phyloP scores from a whole-genome alignment of 352 stramenopile genomes.

The Globisporangium nodosum region DNA sequence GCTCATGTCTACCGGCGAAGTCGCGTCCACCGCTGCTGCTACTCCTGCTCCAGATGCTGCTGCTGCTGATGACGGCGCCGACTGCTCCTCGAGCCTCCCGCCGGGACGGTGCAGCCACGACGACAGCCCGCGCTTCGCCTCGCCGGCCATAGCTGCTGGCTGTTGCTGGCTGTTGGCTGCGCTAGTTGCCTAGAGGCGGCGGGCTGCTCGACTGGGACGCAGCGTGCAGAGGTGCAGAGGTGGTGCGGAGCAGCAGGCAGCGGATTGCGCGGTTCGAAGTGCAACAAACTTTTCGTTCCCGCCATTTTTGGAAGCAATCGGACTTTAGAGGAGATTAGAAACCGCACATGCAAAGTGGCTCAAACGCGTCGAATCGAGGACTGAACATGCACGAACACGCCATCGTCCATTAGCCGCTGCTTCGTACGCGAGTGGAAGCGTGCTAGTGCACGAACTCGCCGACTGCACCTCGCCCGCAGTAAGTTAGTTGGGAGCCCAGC shows the following conservation, averaged over 20 bases:
- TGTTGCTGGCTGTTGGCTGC: not conserved
- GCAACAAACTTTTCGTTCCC: not conserved
- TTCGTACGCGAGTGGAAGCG: not conserved
- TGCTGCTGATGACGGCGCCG: not conserved
- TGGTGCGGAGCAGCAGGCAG: too few relatives aligned
- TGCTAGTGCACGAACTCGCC: not conserved
- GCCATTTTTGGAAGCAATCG: not conserved
- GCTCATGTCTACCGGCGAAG: conserved; percentile 36
- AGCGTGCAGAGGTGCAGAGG: too few relatives aligned
- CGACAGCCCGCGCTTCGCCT: conserved; percentile 22
- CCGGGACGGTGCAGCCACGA: conserved; percentile 26
- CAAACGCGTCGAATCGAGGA: not conserved
- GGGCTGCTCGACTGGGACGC: not conserved
- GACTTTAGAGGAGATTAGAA: not conserved
- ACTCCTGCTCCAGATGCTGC: too few relatives aligned
- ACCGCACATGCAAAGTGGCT: not conserved
- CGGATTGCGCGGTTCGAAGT: not conserved
- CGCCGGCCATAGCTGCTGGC: conserved; percentile 20
- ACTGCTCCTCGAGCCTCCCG: not conserved
- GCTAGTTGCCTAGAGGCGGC: not conserved
- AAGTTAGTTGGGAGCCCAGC: conserved; percentile 9
- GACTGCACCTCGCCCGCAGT: not conserved
- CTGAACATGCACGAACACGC: not conserved
- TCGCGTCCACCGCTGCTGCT: conserved; percentile 4
- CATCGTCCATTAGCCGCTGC: not conserved